Evolutionary conservation across 805 yeast genomes (phyloP).

Genomic region (Sugiyamaella marilandica): DNA sequence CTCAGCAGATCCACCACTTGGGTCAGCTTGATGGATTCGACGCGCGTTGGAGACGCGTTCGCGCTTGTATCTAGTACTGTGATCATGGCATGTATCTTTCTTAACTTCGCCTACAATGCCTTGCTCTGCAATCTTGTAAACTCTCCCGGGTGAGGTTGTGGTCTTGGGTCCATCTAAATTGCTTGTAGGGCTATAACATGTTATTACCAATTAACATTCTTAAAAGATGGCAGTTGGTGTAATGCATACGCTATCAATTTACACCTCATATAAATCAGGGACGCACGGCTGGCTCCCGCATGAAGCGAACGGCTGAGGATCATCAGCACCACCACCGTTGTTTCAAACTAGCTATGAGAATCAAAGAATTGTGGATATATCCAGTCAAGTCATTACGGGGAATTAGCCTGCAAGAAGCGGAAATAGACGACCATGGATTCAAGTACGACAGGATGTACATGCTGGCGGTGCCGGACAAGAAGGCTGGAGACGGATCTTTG

Average conservation of each 20-base stretch:
- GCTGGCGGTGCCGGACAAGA: conserved; percentile 23
- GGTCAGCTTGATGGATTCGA: neutral
- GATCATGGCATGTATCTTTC: neutral
- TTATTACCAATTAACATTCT: no score
- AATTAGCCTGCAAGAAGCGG: conserved; percentile 23
- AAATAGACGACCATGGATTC: conserved; percentile 30
- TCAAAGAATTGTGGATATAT: conserved; percentile 22
- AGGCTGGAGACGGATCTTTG: conserved; percentile 10
- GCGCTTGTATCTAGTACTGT: neutral
- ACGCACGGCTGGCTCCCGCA: no score
- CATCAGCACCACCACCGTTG: no score
- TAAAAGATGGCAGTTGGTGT: no score
- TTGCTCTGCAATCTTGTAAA: neutral
- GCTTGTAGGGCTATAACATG: no score
- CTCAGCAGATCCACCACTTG: neutral
- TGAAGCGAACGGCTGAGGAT: no score
- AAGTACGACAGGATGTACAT: conserved; percentile 31
- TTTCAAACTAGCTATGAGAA: neutral
- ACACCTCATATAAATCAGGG: no score
- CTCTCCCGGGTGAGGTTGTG: no score
- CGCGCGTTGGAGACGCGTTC: neutral
- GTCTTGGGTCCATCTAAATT: neutral
- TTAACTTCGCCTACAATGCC: neutral
- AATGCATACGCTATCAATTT: no score
- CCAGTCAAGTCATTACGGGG: conserved; percentile 35